Conservation (phyloP, 257 asterid species). For the Perilla frutescens region DNA sequence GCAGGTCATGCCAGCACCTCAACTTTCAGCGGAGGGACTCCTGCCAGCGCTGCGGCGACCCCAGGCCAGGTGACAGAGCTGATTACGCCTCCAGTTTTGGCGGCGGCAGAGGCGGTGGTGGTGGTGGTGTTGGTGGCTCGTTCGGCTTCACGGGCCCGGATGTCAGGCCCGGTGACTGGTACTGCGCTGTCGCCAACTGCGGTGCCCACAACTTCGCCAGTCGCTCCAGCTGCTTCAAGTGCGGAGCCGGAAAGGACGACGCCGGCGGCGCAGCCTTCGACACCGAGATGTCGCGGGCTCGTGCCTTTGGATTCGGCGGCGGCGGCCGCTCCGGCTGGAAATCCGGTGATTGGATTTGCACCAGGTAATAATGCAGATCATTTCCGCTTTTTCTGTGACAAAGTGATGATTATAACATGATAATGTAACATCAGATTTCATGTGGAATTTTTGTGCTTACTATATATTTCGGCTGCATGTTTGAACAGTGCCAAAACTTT, state of each 20-base stretch:
- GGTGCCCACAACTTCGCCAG: slow-evolving; percentile 99
- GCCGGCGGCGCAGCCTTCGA: slow-evolving; percentile 51
- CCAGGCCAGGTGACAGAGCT: slow-evolving; percentile 61
- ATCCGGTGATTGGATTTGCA: slow-evolving; percentile 98
- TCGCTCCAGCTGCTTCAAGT: slow-evolving; percentile 98
- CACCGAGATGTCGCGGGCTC: slow-evolving; percentile 48
- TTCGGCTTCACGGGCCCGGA: slow-evolving; percentile 83
- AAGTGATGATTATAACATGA: not conserved
- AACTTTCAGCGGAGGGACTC: slow-evolving; percentile 93
- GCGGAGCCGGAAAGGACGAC: slow-evolving; percentile 90
- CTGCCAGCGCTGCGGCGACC: slow-evolving; percentile 95
- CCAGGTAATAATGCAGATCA: slow-evolving; percentile 50
- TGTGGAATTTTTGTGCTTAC: too few species aligned
- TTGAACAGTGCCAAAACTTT: not conserved
- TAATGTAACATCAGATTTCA: too few species aligned
- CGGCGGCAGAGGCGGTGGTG: slow-evolving; percentile 49
- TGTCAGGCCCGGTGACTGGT: slow-evolving; percentile 99
- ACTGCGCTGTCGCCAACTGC: slow-evolving; percentile 77
- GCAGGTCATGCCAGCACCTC: slow-evolving; percentile 94
- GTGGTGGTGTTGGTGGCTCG: slow-evolving; percentile 35
- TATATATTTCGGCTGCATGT: not conserved
- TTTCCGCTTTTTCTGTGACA: too few species aligned
- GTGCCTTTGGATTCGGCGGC: slow-evolving; percentile 50
- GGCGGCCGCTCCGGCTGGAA: slow-evolving; percentile 90
- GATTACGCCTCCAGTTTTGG: slow-evolving; percentile 51